Conservation (phyloP, 2,329 filamentous ascomycete species). For the Sclerotinia minor region DNA sequence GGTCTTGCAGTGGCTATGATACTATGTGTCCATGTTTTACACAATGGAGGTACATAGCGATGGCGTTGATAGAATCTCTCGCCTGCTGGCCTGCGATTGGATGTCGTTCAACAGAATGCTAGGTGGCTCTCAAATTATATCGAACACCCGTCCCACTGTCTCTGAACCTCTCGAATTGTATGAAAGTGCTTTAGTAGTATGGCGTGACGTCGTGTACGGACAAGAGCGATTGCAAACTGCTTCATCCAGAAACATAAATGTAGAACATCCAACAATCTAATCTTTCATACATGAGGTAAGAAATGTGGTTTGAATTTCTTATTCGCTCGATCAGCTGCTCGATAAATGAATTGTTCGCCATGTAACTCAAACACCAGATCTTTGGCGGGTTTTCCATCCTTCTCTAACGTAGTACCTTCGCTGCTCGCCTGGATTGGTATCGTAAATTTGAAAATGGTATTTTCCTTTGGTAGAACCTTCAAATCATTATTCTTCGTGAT, state of each 20-base stretch:
- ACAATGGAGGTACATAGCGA: background rate
- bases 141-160: background rate
- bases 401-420: constrained; percentile 25
- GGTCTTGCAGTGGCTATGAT: background rate
- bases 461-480: constrained; percentile 86
- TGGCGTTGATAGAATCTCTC: background rate
- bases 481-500: constrained; percentile 67
- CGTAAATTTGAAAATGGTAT: constrained; percentile 78
- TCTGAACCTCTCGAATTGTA: background rate
- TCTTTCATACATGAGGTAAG: constrained; percentile 65
- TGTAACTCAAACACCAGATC: constrained; percentile 78
- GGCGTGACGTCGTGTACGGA: background rate
- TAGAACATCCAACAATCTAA: background rate
- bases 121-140: background rate
- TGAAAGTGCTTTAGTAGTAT: background rate
- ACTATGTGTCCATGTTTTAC: background rate
- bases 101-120: background rate
- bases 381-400: constrained; percentile 35
- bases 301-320: constrained; percentile 91
- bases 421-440: constrained; percentile 51
- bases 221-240: background rate
- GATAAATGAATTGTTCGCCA: constrained; percentile 81
- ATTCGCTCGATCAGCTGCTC: constrained; percentile 81
- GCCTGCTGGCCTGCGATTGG: background rate
- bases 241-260: background rate